A percentile compares a stretch with the other conserved stretches of the same genome.
Conservation (phyloP, 192 early-diverging fungal genomes). For the Coemansia sp. region DNA sequence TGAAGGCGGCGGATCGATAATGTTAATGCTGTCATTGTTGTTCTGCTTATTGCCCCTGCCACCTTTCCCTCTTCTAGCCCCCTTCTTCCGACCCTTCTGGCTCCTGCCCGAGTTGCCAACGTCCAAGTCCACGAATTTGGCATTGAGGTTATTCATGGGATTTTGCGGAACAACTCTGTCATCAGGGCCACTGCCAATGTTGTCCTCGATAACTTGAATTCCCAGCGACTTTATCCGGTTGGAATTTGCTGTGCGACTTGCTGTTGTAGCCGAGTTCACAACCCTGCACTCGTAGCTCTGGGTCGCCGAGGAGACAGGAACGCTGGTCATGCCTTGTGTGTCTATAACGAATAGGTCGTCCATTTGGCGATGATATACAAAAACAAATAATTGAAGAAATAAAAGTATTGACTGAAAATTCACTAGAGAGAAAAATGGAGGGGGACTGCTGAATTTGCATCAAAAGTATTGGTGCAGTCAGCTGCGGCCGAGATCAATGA, state of each 20-base stretch:
- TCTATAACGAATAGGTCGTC: constrained; percentile 53
- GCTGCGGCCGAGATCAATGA: neutral
- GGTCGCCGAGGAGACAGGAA: constrained; percentile 10
- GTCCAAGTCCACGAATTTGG: constrained; percentile 32
- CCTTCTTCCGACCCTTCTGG: constrained; percentile 4
- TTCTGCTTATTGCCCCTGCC: neutral
- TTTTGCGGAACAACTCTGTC: neutral
- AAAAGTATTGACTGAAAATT: neutral
- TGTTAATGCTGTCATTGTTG: neutral
- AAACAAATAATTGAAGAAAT: neutral
- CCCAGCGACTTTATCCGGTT: constrained; percentile 9
- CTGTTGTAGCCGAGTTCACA: neutral
- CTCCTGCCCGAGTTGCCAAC: constrained; percentile 13
- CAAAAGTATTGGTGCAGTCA: too few species aligned
- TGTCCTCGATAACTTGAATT: constrained; percentile 1
- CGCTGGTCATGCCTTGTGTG: constrained; percentile 22
- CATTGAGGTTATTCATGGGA: constrained; percentile 17
- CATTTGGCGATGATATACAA: constrained; percentile 18
- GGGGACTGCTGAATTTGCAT: neutral
- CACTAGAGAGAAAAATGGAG: neutral
- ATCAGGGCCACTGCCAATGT: neutral
- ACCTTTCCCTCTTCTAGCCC: neutral
- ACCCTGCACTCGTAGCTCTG: constrained; percentile 17
- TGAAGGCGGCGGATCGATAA: neutral
- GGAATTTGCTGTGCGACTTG: neutral